Conservation (phyloP, 192 early-diverging fungal genomes). For the Diversispora eburnea region DNA sequence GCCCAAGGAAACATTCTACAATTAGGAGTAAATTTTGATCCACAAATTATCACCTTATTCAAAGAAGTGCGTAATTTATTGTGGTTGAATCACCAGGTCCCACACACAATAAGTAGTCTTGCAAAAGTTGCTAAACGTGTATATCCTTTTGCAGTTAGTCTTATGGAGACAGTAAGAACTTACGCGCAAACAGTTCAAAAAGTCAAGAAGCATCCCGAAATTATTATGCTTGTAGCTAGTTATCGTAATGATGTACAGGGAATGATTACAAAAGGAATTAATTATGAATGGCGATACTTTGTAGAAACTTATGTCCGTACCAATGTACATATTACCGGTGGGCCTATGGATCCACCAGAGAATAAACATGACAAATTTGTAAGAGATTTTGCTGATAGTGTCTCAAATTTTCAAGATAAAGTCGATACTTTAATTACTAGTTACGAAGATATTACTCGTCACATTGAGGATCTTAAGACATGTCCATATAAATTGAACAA, state of each 20-base stretch:
- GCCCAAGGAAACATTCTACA: slow-evolving; percentile 68
- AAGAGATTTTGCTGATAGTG: slow-evolving; percentile 84
- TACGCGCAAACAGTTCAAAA: slow-evolving; percentile 83
- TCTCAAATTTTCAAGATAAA: slow-evolving; percentile 95
- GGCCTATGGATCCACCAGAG: slow-evolving; percentile 61
- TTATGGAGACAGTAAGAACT: slow-evolving; percentile 93
- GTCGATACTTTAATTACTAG: slow-evolving; percentile 76
- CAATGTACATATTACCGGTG: slow-evolving; percentile 47
- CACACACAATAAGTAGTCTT: slow-evolving; percentile 82
- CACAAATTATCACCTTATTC: slow-evolving; percentile 92
- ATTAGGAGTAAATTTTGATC: slow-evolving; percentile 91
- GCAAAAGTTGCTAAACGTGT: slow-evolving; percentile 96
- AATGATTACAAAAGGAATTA: slow-evolving; percentile 75
- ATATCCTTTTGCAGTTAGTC: slow-evolving; percentile 95
- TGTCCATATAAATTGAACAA: slow-evolving; percentile 70
- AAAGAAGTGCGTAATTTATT: slow-evolving; percentile 97
- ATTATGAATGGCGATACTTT: slow-evolving; percentile 93
- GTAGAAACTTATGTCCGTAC: slow-evolving; percentile 59
- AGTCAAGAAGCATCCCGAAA: slow-evolving; percentile 70
- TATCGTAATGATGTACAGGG: slow-evolving; percentile 92
- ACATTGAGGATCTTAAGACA: slow-evolving; percentile 78
- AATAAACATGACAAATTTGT: slow-evolving; percentile 92
- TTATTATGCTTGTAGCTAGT: slow-evolving; percentile 81
- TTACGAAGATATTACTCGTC: slow-evolving; percentile 75
- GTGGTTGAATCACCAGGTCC: slow-evolving; percentile 94